Percentiles rank a stretch among this genome's conserved stretches.
Conservation (phyloP, 768 basidiomycete species). For the Gymnopilus dilepis region DNA sequence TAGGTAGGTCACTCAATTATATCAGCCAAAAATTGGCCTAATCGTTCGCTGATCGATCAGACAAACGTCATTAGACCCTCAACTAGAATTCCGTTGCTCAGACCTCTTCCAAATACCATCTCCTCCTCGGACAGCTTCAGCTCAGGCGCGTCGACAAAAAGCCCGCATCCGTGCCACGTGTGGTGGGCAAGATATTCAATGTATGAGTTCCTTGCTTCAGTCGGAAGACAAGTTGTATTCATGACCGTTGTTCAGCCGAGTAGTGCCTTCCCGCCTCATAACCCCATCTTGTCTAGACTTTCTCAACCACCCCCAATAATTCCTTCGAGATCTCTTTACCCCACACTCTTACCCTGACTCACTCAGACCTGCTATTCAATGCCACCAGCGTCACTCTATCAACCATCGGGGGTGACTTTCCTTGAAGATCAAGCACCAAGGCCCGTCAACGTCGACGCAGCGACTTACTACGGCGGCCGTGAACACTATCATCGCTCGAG, state of each 20-base stretch:
- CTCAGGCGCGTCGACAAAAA: background rate
- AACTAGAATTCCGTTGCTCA: background rate
- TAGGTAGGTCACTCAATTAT: background rate
- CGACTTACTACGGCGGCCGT: slow-evolving; percentile 81
- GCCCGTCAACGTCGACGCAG: slow-evolving; percentile 68
- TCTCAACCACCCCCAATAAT: slow-evolving; percentile 21
- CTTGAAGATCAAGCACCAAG: slow-evolving; percentile 61
- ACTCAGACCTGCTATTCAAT: slow-evolving; percentile 37
- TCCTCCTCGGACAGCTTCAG: background rate
- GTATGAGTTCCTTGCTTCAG: slow-evolving; percentile 6
- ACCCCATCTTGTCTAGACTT: slow-evolving; percentile 9
- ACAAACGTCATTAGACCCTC: background rate
- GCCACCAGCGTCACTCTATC: slow-evolving; percentile 64
- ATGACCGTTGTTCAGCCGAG: slow-evolving; percentile 21
- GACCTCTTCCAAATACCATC: background rate
- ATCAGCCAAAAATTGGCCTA: background rate
- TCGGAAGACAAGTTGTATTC: slow-evolving; percentile 13
- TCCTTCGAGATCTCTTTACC: slow-evolving; percentile 19
- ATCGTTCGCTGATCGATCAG: background rate
- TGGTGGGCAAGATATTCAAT: slow-evolving; percentile 2
- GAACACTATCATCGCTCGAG: slow-evolving; percentile 82
- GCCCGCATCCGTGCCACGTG: background rate
- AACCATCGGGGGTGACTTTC: slow-evolving; percentile 69
- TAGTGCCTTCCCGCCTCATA: slow-evolving; percentile 23
- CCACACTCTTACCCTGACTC: slow-evolving; percentile 10